Base-by-base conservation (phyloP, 306 rosid species). In the Begonia masoniana region DNA sequence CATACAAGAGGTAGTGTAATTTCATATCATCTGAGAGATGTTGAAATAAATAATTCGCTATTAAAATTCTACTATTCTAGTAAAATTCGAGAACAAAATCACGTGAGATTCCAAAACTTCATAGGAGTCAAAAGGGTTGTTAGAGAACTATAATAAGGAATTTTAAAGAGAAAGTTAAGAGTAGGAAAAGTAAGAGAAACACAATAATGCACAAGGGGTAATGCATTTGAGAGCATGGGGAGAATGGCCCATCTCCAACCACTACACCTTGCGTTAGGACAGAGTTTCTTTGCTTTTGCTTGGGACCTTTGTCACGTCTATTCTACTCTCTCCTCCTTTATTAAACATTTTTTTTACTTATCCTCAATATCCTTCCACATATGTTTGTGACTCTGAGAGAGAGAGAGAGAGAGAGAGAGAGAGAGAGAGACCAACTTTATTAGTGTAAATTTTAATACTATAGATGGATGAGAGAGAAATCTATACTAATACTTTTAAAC, bases 171-270 rank as follows among this genome's bases (percentile, higher is more conserved):
- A 39, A 76, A 55, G 13, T 43, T 54, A 57, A 62, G n/a, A 56
- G 50, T 52, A 66, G 68, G 52, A 51, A 73, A 67, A 71, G 93
- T 69, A 74, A 64, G 76, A 75, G 21, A 65, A 2, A 2, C 24
- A 79, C 31, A 64, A 77, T 77, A 60, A 86, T 82, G 79, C 73
- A 64, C 76, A 54, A n/a, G 67, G 71, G 13, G 14, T 23, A 57
- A 63, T 54, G 74, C 74, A 77, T 80, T 77, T 59, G 83, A 82
- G 71, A 63, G 81, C 76, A 48, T 16, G 58, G 56, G 68, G 47
- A 43, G 47, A 43, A 43, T 21, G 88, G 64, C 80, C 88, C 85
- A 77, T 35, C 9, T 46, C 61, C 45, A 62, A 60, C 64, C 60
- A 78, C 78, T 43, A 78, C 67, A 66, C 19, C 17, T 61, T 76